Conservation (phyloP, 345 rosid genomes). For the Ceriops decandra region DNA sequence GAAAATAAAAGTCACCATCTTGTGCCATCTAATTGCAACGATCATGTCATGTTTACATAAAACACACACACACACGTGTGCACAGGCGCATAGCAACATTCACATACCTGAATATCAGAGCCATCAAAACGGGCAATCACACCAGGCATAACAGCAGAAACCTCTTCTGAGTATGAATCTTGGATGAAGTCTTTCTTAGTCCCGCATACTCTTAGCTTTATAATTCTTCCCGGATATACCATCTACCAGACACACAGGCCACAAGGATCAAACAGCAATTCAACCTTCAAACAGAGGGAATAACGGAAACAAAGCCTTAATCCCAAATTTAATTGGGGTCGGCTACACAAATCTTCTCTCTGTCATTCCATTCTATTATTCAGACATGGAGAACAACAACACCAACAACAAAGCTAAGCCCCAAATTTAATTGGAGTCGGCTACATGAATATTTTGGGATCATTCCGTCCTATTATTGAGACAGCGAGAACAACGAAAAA, state of each 20-base stretch:
- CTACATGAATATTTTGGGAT: not conserved
- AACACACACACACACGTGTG: too few relatives aligned
- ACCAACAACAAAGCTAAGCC: not conserved
- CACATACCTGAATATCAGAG: slow-evolving; percentile 57
- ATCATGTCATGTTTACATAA: not conserved
- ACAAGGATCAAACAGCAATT: too few relatives aligned
- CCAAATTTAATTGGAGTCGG: not conserved
- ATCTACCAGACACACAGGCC: slow-evolving; percentile 30
- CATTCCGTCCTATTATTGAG: too few relatives aligned
- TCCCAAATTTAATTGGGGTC: too few relatives aligned
- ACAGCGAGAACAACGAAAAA: not conserved
- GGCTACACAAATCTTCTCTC: too few relatives aligned
- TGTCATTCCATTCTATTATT: too few relatives aligned
- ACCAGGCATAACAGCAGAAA: slow-evolving; percentile 69
- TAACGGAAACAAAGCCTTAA: too few relatives aligned
- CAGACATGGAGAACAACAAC: too few relatives aligned
- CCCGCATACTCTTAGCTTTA: slow-evolving; percentile 72
- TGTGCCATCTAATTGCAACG: not conserved
- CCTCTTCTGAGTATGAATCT: slow-evolving; percentile 62
- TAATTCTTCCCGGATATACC: slow-evolving; percentile 57
- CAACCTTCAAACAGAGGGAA: too few relatives aligned
- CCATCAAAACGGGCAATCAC: slow-evolving; percentile 87
- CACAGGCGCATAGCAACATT: not conserved
- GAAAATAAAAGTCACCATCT: not conserved
- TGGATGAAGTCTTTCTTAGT: slow-evolving; percentile 59